A percentile compares a stretch with the other conserved stretches of the same genome.
Evolutionary conservation across 768 basidiomycete species (phyloP).

Genomic region (Mrakia gelida): DNA sequence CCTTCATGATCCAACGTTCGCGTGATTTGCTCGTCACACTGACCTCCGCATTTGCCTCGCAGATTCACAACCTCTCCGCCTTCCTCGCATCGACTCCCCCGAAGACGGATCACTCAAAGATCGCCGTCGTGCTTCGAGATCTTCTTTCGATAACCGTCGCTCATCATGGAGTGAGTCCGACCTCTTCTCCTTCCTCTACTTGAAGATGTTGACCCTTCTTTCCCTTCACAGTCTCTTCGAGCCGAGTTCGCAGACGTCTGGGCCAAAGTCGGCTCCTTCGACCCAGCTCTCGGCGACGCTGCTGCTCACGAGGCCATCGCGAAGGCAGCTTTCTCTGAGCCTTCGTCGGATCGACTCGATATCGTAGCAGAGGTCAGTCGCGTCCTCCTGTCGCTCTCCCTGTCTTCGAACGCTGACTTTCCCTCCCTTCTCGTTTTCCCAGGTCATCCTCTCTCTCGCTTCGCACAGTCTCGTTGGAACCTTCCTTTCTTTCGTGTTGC

Average conservation of each 20-base stretch:
- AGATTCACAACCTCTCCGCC: neutral
- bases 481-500: neutral
- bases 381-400: neutral
- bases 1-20: neutral
- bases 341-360: neutral
- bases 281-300: neutral
- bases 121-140: conserved; percentile 4
- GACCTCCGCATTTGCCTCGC: neutral
- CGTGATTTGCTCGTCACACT: too few relatives aligned
- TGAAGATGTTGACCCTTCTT: neutral
- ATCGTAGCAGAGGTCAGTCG: neutral
- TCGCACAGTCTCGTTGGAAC: neutral
- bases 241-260: conserved; percentile 5
- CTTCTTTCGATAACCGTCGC: conserved; percentile 8
- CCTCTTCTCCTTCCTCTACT: too few relatives aligned
- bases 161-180: neutral
- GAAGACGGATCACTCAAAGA: neutral
- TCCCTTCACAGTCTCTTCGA: neutral
- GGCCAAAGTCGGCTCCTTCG: neutral
- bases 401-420: too few relatives aligned
- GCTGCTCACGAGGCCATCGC: conserved; percentile 9
- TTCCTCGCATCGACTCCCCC: neutral
- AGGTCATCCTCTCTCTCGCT: conserved; percentile 8
- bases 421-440: neutral
- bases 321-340: conserved; percentile 4